Evolutionary conservation across 345 rosid genomes (phyloP), one percentile per base, ranked within the genome.

Genomic region (Viola odorata): DNA sequence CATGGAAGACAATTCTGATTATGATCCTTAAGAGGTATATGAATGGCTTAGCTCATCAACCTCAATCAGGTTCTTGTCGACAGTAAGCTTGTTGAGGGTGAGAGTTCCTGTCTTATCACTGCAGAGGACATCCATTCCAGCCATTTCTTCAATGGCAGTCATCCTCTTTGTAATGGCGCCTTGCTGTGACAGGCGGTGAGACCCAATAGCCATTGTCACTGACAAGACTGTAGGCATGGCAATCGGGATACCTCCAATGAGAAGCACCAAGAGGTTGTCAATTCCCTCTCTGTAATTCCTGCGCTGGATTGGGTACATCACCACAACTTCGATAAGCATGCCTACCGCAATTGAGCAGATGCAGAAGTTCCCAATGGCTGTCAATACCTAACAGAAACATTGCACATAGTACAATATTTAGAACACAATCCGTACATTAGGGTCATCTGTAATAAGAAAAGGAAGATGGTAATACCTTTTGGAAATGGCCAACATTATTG

Each of bases 81-180:
- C 99, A 5, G 94, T 84, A 61, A 92, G 94, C 84, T 85, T 92
- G 84, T 92, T 92, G 58, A 92, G 94, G 58, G 98, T 89, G 45
- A 92, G 86, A 53, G 96, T 92, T 50, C 98, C 97, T 0, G 97
- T 92, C 75, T 92, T 92, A 71, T 92, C 98, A 50, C 98, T 92
- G 75, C 98, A 92, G 8, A 92, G 79, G 54, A 92, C 94, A 68
- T 92, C 98, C 98, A 92, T 92, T 7, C 98, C 98, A 4, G 96
- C 96, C 98, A 92, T 82, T 78, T 89, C 97, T 75, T 92, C 96
- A n/a, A 92, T 92, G 50, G 99, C 97, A 10, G 99, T 92, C 99
- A 90, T 89, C 74, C 97, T 79, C 78, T 92, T 92, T 37, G 96
- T 92, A 66, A 92, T 92, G 69, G 99, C 99, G 17, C 99, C 99